Conservation (phyloP, 2,329 filamentous ascomycete genomes). For the Pseudomassariella vexata region DNA sequence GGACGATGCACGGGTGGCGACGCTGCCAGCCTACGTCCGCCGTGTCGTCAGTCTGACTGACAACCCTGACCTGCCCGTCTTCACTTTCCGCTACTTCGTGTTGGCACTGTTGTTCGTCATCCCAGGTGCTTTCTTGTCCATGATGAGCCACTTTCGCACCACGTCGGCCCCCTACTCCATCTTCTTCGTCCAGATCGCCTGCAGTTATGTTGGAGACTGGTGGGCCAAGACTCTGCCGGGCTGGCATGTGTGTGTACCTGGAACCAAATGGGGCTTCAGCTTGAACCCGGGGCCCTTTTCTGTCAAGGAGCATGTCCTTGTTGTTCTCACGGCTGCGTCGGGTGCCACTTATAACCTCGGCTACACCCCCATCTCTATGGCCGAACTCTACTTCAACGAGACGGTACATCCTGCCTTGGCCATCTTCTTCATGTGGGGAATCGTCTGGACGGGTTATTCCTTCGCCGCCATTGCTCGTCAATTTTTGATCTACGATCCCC, state of each 20-base stretch:
- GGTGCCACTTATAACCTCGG: constrained; percentile 46
- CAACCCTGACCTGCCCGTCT: constrained; percentile 46
- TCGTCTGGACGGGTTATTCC: constrained; percentile 53
- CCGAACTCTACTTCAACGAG: constrained; percentile 51
- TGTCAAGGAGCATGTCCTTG: constrained; percentile 52
- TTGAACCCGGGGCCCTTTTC: constrained; percentile 52
- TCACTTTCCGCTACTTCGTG: constrained; percentile 56
- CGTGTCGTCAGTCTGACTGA: constrained; percentile 52
- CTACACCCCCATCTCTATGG: constrained; percentile 46
- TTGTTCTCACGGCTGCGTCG: constrained; percentile 48
- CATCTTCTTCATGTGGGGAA: constrained; percentile 55
- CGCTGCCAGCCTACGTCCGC: constrained; percentile 20
- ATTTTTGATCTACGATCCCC: constrained; percentile 52
- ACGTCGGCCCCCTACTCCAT: constrained; percentile 53
- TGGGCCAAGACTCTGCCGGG: constrained; percentile 44
- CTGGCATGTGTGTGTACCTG: constrained; percentile 39
- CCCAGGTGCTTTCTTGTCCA: constrained; percentile 51
- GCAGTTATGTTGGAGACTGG: constrained; percentile 48
- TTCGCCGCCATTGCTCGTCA: constrained; percentile 53
- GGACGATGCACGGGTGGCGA: background rate
- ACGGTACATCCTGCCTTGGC: constrained; percentile 46
- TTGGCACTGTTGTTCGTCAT: constrained; percentile 48
- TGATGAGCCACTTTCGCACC: constrained; percentile 51
- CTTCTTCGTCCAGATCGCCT: constrained; percentile 56
- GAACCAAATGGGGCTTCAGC: constrained; percentile 41